Conservation (phyloP, 164 flowering plant species). For the Vitis rotundifolia region DNA sequence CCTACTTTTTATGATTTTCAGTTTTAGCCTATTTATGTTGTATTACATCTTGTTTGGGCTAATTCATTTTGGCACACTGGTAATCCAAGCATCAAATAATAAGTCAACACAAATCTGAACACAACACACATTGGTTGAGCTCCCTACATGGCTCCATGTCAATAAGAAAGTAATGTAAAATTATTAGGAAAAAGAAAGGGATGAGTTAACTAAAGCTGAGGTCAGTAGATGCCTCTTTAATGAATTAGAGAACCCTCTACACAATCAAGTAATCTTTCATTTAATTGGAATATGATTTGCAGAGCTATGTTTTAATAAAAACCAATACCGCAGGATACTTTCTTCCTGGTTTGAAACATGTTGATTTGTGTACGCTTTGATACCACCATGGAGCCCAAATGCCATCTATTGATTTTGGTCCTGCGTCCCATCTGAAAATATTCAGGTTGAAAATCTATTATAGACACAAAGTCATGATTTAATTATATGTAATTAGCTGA, state of each 20-base stretch:
- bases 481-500: too few species aligned
- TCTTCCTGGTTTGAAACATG: conserved; percentile 49
- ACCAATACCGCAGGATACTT: conserved; percentile 61
- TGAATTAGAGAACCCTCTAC: too few species aligned
- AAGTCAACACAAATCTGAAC: too few species aligned
- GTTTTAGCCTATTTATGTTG: too few species aligned
- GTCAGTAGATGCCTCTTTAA: neutral
- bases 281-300: neutral
- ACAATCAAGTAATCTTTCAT: neutral
- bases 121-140: too few species aligned
- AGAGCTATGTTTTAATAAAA: neutral
- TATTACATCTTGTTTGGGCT: too few species aligned
- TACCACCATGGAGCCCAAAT: conserved; percentile 99
- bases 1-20: too few species aligned
- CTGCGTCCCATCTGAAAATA: conserved; percentile 89
- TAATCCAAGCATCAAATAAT: too few species aligned
- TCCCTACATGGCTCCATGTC: too few species aligned
- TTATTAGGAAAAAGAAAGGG: too few species aligned
- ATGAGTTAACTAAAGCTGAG: neutral
- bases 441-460: neutral
- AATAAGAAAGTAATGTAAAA: too few species aligned
- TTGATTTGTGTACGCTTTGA: conserved; percentile 70
- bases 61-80: too few species aligned
- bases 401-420: conserved; percentile 87
- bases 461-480: neutral